A percentile compares a stretch with the other conserved stretches of the same genome.
Evolutionary conservation across 805 yeast species (phyloP).

Genomic region (Saccharomycopsis malanga): DNA sequence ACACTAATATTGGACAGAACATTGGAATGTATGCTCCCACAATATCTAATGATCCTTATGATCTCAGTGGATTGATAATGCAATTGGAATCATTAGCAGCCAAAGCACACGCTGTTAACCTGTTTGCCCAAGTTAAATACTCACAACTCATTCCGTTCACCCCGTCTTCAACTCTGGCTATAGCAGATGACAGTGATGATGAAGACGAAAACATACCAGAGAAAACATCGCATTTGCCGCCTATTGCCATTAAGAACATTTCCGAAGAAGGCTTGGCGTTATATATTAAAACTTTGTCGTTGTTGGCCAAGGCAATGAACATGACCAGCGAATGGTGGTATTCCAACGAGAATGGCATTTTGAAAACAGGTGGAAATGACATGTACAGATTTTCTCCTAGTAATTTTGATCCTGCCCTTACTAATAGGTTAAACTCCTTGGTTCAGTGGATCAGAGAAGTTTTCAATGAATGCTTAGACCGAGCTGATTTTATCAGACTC

Average conservation of each 20-base stretch:
- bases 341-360: slow-evolving; percentile 32
- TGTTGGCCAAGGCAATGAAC: slow-evolving; percentile 81
- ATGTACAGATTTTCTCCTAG: background rate
- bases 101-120: slow-evolving; percentile 80
- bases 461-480: slow-evolving; percentile 82
- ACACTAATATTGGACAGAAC: slow-evolving; percentile 26
- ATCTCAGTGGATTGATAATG: slow-evolving; percentile 28
- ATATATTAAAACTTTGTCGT: slow-evolving; percentile 75
- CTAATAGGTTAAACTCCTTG: slow-evolving; percentile 32
- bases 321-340: slow-evolving; percentile 91
- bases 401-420: slow-evolving; percentile 8
- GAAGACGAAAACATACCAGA: slow-evolving; percentile 21
- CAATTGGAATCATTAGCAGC: slow-evolving; percentile 73
- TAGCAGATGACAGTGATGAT: slow-evolving; percentile 23
- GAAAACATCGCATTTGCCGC: slow-evolving; percentile 37
- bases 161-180: slow-evolving; percentile 25
- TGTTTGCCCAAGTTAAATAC: slow-evolving; percentile 88
- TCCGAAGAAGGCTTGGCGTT: slow-evolving; percentile 83
- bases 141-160: slow-evolving; percentile 77
- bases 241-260: slow-evolving; percentile 46
- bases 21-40: slow-evolving; percentile 25
- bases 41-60: slow-evolving; percentile 13
- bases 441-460: slow-evolving; percentile 90
- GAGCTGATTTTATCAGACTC: slow-evolving; percentile 71
- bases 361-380: slow-evolving; percentile 25